Evolutionary conservation across 176 grass and related monocot genomes (phyloP).

Genomic region (Chloris gayana): DNA sequence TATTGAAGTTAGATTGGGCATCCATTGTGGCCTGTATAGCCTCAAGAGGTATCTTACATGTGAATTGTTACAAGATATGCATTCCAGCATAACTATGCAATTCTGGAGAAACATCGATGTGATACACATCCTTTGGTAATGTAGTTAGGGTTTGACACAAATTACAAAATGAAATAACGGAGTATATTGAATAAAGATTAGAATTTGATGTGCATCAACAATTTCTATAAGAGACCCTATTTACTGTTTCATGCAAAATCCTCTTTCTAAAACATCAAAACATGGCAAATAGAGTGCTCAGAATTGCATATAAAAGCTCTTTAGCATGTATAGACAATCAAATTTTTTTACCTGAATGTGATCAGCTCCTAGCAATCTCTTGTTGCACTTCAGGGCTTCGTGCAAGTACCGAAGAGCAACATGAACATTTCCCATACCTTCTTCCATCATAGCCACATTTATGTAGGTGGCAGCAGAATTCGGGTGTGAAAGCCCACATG

Average conservation of each 20-base stretch:
- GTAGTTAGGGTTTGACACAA: constrained; percentile 24
- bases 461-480: constrained; percentile 99
- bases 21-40: neutral
- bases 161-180: neutral
- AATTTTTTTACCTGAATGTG: constrained; percentile 87
- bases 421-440: constrained; percentile 99
- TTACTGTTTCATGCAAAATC: constrained; percentile 7
- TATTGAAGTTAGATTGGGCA: constrained; percentile 1
- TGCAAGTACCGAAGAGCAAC: constrained; percentile 97
- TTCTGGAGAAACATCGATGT: constrained; percentile 14
- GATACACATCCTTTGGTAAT: constrained; percentile 6
- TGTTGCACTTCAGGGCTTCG: constrained; percentile 99
- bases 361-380: constrained; percentile 93
- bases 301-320: neutral
- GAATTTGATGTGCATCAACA: neutral
- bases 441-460: constrained; percentile 99
- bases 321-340: neutral
- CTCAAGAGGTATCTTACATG: neutral
- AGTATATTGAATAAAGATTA: neutral
- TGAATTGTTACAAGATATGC: constrained; percentile 14
- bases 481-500: constrained; percentile 92
- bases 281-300: constrained; percentile 10
- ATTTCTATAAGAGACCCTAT: neutral
- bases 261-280: constrained; percentile 16
- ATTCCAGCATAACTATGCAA: constrained; percentile 6